Conservation (phyloP, 2,329 filamentous ascomycete genomes). For the Coniochaeta sp. region DNA sequence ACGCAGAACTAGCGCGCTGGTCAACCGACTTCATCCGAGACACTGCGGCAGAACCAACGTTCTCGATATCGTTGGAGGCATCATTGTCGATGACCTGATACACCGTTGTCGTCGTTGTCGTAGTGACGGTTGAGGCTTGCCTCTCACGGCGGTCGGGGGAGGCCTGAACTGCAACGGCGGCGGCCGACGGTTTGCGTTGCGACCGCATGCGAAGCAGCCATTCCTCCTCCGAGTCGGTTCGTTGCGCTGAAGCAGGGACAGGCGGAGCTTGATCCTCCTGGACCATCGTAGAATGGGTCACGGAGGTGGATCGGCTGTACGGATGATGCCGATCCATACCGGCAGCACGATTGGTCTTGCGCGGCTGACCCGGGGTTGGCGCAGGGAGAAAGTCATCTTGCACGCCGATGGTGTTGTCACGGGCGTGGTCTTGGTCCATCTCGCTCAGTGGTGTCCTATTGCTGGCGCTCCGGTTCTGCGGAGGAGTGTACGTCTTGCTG, state of each 20-base stretch:
- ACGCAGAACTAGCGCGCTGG: slow-evolving; percentile 41
- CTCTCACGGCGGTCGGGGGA: slow-evolving; percentile 54
- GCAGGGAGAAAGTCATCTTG: slow-evolving; percentile 90
- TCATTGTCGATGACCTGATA: slow-evolving; percentile 60
- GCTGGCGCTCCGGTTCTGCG: slow-evolving; percentile 62
- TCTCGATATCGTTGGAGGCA: slow-evolving; percentile 64
- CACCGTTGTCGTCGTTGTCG: slow-evolving; percentile 52
- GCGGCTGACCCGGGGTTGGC: slow-evolving; percentile 89
- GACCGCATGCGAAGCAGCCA: slow-evolving; percentile 68
- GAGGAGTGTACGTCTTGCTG: slow-evolving; percentile 73
- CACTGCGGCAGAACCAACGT: slow-evolving; percentile 45
- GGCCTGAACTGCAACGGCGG: slow-evolving; percentile 37
- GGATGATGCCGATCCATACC: slow-evolving; percentile 62
- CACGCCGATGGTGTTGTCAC: slow-evolving; percentile 50
- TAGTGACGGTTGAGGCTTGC: slow-evolving; percentile 66
- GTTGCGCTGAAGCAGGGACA: background rate
- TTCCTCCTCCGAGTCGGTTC: slow-evolving; percentile 49
- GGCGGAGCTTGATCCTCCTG: background rate
- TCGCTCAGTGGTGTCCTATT: slow-evolving; percentile 86
- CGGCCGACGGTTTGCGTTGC: slow-evolving; percentile 58
- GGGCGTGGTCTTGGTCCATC: slow-evolving; percentile 67
- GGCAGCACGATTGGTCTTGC: slow-evolving; percentile 69
- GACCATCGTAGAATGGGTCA: slow-evolving; percentile 31
- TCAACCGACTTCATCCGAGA: slow-evolving; percentile 54
- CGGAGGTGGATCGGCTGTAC: slow-evolving; percentile 42